Evolutionary conservation across 495 filamentous ascomycete species (phyloP).

Genomic region (Lepraria neglecta): DNA sequence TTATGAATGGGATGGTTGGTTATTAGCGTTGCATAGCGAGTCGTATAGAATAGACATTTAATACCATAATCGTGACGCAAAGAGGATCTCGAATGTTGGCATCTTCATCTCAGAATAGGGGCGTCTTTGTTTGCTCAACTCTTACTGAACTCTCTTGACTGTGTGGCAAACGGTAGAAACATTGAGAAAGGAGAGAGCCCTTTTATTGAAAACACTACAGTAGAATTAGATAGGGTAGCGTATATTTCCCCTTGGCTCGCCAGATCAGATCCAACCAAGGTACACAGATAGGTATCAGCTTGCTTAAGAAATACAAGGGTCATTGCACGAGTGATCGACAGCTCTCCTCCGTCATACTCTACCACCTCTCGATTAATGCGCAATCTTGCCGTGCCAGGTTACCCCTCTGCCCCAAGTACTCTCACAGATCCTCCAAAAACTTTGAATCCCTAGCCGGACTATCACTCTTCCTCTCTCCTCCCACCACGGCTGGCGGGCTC

Average conservation of each 20-base stretch:
- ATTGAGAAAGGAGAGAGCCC: background rate
- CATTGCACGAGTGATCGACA: background rate
- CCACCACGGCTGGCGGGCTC: constrained; percentile 35
- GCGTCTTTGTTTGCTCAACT: no score
- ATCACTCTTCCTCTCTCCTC: constrained; percentile 32
- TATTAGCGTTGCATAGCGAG: background rate
- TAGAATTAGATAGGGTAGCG: background rate
- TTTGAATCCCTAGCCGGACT: constrained; percentile 43
- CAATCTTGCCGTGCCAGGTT: background rate
- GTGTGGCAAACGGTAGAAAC: no score
- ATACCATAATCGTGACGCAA: background rate
- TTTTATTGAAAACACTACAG: background rate
- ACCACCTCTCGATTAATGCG: background rate
- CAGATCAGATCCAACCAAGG: constrained; percentile 3
- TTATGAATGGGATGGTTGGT: no score
- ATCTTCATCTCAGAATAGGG: background rate
- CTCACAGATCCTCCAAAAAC: constrained; percentile 45
- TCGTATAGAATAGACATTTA: background rate
- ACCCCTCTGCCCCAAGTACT: background rate
- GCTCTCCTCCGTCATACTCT: background rate
- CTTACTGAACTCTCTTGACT: no score
- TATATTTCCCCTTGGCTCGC: background rate
- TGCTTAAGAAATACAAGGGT: background rate
- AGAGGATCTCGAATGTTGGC: background rate
- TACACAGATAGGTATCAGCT: constrained; percentile 1